phyloP scores from a whole-genome alignment of 1,139 yeast species.

The Blastobotrys serpentis region DNA sequence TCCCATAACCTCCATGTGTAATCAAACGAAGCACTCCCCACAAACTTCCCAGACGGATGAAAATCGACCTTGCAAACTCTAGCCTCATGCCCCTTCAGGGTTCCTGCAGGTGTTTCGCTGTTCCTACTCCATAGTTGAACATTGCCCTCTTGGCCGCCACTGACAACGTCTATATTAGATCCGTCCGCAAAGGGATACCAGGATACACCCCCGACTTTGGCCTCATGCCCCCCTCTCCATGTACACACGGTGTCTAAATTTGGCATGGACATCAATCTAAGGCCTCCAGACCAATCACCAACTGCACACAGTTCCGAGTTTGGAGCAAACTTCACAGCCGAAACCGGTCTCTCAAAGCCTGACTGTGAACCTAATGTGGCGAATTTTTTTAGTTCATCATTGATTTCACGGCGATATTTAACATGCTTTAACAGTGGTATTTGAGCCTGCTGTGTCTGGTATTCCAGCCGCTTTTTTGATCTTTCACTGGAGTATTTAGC shows the following conservation, averaged over 20 bases:
- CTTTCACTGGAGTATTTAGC: constrained; percentile 50
- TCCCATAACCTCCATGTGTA: constrained; percentile 93
- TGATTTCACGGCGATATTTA: constrained; percentile 49
- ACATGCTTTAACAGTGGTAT: constrained; percentile 37
- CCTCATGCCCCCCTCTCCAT: constrained; percentile 48
- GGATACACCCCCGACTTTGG: constrained; percentile 67
- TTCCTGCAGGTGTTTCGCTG: constrained; percentile 25
- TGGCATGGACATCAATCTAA: constrained; percentile 49
- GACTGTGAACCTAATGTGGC: constrained; percentile 69
- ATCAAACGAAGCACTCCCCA: constrained; percentile 79
- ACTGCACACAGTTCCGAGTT: constrained; percentile 48
- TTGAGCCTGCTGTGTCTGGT: constrained; percentile 28
- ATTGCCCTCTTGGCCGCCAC: constrained; percentile 68
- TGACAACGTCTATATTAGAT: constrained; percentile 36
- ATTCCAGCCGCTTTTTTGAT: constrained; percentile 40
- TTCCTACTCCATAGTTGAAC: constrained; percentile 48
- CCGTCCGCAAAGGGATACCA: constrained; percentile 49
- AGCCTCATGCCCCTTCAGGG: constrained; percentile 47
- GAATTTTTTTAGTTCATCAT: constrained; percentile 40
- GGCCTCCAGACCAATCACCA: constrained; percentile 85
- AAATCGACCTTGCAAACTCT: constrained; percentile 64
- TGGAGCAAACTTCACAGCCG: constrained; percentile 53
- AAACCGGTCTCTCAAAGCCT: constrained; percentile 65
- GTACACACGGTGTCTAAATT: constrained; percentile 39
- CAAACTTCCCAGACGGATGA: constrained; percentile 60